phyloP scores from a whole-genome alignment of 2,329 filamentous ascomycete species.

The Nakataea oryzae region DNA sequence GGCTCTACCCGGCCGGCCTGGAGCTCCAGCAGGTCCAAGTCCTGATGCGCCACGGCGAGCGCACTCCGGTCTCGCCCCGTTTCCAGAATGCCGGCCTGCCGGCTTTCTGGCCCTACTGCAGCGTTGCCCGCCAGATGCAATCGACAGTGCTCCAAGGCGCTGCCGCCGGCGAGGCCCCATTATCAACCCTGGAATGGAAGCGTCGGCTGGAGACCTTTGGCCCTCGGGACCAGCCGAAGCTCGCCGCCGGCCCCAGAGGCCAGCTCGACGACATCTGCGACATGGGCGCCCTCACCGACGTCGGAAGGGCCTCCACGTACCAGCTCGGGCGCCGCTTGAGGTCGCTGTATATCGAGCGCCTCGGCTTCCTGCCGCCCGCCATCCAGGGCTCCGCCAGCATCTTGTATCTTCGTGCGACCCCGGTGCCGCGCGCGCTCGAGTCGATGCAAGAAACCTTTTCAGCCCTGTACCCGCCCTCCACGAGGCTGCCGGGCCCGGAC shows the following conservation, averaged over 20 bases:
- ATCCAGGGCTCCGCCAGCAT: slow-evolving; percentile 39
- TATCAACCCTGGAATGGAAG: slow-evolving; percentile 46
- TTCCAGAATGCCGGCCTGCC: slow-evolving; percentile 69
- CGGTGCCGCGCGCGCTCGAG: slow-evolving; percentile 65
- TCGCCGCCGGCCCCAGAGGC: slow-evolving; percentile 56
- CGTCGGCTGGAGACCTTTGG: slow-evolving; percentile 79
- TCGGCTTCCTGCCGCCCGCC: slow-evolving; percentile 55
- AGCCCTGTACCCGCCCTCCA: slow-evolving; percentile 57
- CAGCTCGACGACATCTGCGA: slow-evolving; percentile 76
- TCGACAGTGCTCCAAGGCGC: slow-evolving; percentile 33
- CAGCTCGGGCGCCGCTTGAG: slow-evolving; percentile 58
- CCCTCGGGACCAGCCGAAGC: slow-evolving; percentile 53
- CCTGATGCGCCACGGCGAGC: slow-evolving; percentile 68
- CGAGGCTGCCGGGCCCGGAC: slow-evolving; percentile 20
- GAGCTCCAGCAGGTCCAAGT: slow-evolving; percentile 86
- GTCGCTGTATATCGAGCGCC: slow-evolving; percentile 62
- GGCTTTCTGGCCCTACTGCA: slow-evolving; percentile 83
- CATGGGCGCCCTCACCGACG: slow-evolving; percentile 65
- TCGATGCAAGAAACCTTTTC: slow-evolving; percentile 66
- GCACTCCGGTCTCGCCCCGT: slow-evolving; percentile 77
- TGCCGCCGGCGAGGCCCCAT: slow-evolving; percentile 18
- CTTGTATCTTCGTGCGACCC: slow-evolving; percentile 65
- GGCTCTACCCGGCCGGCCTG: slow-evolving; percentile 70
- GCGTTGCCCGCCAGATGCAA: slow-evolving; percentile 59
- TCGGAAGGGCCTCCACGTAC: slow-evolving; percentile 61